Evolutionary conservation across 768 basidiomycete species (phyloP).

Genomic region (Collybia sordida): DNA sequence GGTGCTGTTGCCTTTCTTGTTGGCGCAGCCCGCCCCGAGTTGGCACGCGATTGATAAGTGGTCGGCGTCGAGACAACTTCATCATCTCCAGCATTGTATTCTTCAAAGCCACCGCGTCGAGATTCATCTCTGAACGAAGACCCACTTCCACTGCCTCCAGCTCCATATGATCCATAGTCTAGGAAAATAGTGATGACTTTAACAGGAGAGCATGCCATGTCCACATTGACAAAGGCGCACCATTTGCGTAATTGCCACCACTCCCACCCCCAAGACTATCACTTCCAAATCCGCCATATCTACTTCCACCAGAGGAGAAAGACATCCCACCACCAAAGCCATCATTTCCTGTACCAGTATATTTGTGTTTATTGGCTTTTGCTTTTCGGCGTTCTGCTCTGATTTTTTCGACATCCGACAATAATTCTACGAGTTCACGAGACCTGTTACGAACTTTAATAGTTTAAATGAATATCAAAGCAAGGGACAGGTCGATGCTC

Average conservation of each 20-base stretch:
- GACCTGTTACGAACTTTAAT: slow-evolving; percentile 88
- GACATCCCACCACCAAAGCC: slow-evolving; percentile 48
- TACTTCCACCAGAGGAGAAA: slow-evolving; percentile 54
- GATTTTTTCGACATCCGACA: slow-evolving; percentile 90
- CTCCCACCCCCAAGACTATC: slow-evolving; percentile 31
- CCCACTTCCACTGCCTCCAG: slow-evolving; percentile 39
- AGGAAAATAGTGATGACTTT: not conserved
- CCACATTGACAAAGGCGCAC: slow-evolving; percentile 1
- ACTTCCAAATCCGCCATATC: slow-evolving; percentile 47
- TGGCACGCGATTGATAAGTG: slow-evolving; percentile 28
- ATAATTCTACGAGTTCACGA: slow-evolving; percentile 87
- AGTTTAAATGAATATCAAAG: not conserved
- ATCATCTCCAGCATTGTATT: slow-evolving; percentile 96
- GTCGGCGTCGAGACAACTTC: slow-evolving; percentile 44
- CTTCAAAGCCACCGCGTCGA: slow-evolving; percentile 71
- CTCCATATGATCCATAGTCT: slow-evolving; percentile 19
- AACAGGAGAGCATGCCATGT: slow-evolving; percentile 1
- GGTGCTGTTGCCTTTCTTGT: slow-evolving; percentile 36
- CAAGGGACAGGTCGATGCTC: slow-evolving; percentile 6
- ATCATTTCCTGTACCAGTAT: slow-evolving; percentile 85
- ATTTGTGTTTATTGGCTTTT: slow-evolving; percentile 88
- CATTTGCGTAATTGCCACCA: slow-evolving; percentile 24
- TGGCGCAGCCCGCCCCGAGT: slow-evolving; percentile 22
- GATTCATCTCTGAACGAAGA: slow-evolving; percentile 56
- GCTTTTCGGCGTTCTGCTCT: slow-evolving; percentile 89